These are phyloP conservation scores for Thozetella sp. DNA, from an alignment of 495 filamentous ascomycete genomes.

Conservation along the genomic window DNA sequence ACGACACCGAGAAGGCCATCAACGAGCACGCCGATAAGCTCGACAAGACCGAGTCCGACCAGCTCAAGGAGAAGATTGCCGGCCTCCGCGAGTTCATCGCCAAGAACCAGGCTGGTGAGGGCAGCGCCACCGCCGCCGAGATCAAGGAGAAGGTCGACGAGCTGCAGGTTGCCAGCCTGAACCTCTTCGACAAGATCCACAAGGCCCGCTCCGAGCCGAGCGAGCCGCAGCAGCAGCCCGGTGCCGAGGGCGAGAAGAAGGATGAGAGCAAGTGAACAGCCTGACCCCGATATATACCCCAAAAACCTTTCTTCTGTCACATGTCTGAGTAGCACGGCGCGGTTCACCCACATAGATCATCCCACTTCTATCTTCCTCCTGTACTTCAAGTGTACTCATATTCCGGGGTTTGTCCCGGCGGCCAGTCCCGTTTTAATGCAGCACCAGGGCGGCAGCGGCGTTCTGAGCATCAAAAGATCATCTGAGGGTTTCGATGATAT, in stretches of 20 bases:
- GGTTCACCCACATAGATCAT: constrained; percentile 29
- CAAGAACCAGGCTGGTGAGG: constrained; percentile 94
- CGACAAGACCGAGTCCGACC: constrained; percentile 93
- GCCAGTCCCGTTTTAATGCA: constrained; percentile 31
- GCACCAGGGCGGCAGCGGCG: constrained; percentile 44
- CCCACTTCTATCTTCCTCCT: constrained; percentile 27
- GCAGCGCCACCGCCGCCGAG: constrained; percentile 79
- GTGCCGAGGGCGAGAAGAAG: constrained; percentile 87
- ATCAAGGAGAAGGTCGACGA: constrained; percentile 98
- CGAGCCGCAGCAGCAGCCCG: constrained; percentile 43
- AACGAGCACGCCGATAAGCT: constrained; percentile 95
- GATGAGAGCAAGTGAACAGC: constrained; percentile 48
- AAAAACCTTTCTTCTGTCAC: constrained; percentile 22
- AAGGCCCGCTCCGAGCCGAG: constrained; percentile 76
- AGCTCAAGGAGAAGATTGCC: constrained; percentile 92
- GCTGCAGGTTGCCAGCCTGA: constrained; percentile 92
- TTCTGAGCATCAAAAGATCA: constrained; percentile 49
- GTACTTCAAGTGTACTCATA: constrained; percentile 49
- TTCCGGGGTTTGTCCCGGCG: constrained; percentile 20
- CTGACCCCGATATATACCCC: constrained; percentile 20
- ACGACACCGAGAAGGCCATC: constrained; percentile 97
- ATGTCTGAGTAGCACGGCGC: constrained; percentile 34
- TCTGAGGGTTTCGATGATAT: constrained; percentile 20
- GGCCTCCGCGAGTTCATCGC: constrained; percentile 85
- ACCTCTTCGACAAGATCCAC: constrained; percentile 99